A percentile compares a stretch with the other conserved stretches of the same genome.
These are phyloP conservation scores for Lichtheimia corymbifera DNA, from an alignment of 371 early-diverging fungal genomes.

Conservation along the genomic window DNA sequence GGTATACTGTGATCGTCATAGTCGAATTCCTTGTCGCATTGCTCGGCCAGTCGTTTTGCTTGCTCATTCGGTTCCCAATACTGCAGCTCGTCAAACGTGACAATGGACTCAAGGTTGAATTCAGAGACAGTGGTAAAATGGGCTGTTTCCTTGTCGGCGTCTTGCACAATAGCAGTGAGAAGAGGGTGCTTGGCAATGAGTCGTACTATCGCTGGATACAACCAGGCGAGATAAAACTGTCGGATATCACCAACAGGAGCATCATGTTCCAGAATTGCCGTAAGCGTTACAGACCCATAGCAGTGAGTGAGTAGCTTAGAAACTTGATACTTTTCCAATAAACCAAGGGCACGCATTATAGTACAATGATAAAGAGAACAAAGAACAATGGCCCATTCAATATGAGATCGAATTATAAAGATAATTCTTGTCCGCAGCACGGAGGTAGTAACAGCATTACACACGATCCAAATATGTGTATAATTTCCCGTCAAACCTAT, in stretches of 20 bases:
- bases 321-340: conserved; percentile 44
- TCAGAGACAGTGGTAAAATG: conserved; percentile 14
- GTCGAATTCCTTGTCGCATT: conserved; percentile 27
- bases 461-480: no score
- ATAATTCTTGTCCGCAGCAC: no score
- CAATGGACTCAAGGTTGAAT: conserved; percentile 17
- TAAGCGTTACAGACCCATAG: conserved; percentile 37
- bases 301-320: conserved; percentile 30
- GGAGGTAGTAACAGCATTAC: no score
- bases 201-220: conserved; percentile 22
- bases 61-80: conserved; percentile 10
- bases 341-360: conserved; percentile 19
- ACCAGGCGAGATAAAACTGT: conserved; percentile 17
- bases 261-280: conserved; percentile 25
- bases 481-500: no score
- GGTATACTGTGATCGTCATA: conserved; percentile 19
- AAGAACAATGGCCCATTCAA: no score
- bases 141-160: not conserved
- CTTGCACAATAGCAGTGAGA: not conserved
- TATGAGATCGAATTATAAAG: no score
- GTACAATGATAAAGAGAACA: no score
- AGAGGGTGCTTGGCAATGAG: conserved; percentile 17
- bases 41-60: conserved; percentile 11
- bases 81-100: conserved; percentile 18
- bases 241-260: not conserved